These are phyloP conservation scores for Phytophthora megakarya DNA, from an alignment of 352 stramenopile genomes.

Conservation along the genomic window DNA sequence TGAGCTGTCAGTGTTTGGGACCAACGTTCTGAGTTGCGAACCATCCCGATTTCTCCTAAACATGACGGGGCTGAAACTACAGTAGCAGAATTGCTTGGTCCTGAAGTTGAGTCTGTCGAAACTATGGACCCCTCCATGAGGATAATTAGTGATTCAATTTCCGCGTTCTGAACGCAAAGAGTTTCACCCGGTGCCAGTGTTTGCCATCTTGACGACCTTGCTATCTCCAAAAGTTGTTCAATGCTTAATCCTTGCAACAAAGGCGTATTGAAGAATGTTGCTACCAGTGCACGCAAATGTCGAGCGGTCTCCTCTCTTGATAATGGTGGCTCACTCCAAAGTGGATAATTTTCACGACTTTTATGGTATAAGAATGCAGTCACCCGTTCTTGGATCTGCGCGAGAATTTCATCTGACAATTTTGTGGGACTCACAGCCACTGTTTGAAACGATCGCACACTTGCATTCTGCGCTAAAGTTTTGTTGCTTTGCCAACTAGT, in stretches of 20 bases:
- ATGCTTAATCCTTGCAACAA: conserved; percentile 46
- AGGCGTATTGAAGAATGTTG: conserved; percentile 32
- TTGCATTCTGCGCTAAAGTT: neutral
- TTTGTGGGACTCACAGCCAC: conserved; percentile 5
- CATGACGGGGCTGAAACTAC: conserved; percentile 23
- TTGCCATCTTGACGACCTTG: conserved; percentile 46
- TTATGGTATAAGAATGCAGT: conserved; percentile 59
- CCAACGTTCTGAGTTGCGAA: conserved; percentile 50
- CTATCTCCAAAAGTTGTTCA: conserved; percentile 63
- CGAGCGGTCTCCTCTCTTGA: conserved; percentile 56
- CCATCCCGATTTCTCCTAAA: conserved; percentile 56
- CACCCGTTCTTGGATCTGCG: conserved; percentile 59
- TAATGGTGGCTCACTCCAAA: conserved; percentile 56
- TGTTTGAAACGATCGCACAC: conserved; percentile 14
- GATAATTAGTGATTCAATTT: conserved; percentile 48
- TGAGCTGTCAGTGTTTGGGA: conserved; percentile 33
- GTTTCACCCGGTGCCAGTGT: conserved; percentile 19
- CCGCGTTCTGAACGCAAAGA: conserved; percentile 29
- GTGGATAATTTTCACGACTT: conserved; percentile 61
- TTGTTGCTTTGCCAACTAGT: conserved; percentile 29
- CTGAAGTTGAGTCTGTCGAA: neutral
- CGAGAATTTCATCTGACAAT: conserved; percentile 38
- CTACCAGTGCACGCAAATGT: conserved; percentile 43
- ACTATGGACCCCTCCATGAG: conserved; percentile 47
- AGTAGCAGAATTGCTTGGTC: neutral